Base-by-base conservation (phyloP, 495 filamentous ascomycete genomes). In the Hyaloscypha bicolor region DNA sequence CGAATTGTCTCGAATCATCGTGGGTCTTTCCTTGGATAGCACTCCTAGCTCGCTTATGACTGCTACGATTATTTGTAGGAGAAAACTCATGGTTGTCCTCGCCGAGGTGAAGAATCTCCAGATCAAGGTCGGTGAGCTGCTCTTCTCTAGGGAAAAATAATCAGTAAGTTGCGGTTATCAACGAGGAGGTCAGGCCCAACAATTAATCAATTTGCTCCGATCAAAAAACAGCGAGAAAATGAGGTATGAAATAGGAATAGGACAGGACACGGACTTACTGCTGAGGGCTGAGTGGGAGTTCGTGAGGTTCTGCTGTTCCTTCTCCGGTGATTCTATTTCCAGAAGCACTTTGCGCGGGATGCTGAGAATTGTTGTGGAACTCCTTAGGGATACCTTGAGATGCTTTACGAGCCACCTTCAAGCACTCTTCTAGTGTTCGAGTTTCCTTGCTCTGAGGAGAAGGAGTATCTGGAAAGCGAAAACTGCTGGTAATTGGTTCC, bases 71-170 rank as follows among this genome's bases (percentile, higher is more conserved):
- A 16, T 4, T 12, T 48, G 32, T 21, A 42, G 31, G 25, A 19
- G 12, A 6, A 45, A 30, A 29, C 42, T 11, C 9, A 6, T 65
- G 35, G 5, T 48, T 32, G 3, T 65, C 37, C 21, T 53, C 37
- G 16, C 9, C 16, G 14, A 60, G 55, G 2, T 60, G 29, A 21
- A 65, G 63, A n/a, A 66, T 60, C 30, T 66, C 64, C 19, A 22
- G 1, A 32, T 66, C 55, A 33, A 60, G 35, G 14, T 66, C 42
- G 33, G 52, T 35, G 8, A 66, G 63, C 8, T 25, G 8, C 56
- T 67, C 65, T 33, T 58, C 61, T 48, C 42, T 48, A 12, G 16
- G 16, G 16, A 12, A 4, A 19, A 16, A 48, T 12, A 37, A 12
- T 12, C 4, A 48, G 42, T 48, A 4, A 48, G 42, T 3, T 48